Evolutionary conservation across 2,329 filamentous ascomycete genomes (phyloP).

Genomic region (Apiospora malaysiana): DNA sequence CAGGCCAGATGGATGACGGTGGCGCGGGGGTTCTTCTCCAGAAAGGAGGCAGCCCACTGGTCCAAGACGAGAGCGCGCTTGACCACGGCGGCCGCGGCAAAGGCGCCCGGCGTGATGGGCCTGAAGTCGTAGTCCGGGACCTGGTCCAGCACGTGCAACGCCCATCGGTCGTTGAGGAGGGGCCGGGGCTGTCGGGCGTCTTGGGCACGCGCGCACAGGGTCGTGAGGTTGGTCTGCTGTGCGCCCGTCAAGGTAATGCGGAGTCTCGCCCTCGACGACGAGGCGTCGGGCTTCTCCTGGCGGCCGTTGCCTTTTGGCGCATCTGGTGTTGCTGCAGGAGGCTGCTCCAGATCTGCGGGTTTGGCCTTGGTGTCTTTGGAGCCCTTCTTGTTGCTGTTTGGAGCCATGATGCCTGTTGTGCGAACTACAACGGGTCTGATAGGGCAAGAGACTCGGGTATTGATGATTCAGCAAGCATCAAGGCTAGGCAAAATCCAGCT

Average conservation of each 20-base stretch:
- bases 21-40: conserved; percentile 18
- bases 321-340: not conserved
- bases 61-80: conserved; percentile 4
- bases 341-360: not conserved
- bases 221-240: conserved; percentile 17
- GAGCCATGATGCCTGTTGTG: not conserved
- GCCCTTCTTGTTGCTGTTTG: not conserved
- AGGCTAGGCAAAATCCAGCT: too few relatives aligned
- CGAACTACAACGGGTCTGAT: too few relatives aligned
- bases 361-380: not conserved
- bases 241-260: conserved; percentile 9
- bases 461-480: too few relatives aligned
- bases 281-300: not conserved
- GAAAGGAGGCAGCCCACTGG: not conserved
- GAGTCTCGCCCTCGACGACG: not conserved
- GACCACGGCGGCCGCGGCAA: not conserved
- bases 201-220: conserved; percentile 12
- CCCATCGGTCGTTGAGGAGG: conserved; percentile 14
- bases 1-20: conserved; percentile 23
- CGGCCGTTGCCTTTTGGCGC: not conserved
- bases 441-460: too few relatives aligned
- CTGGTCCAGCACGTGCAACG: not conserved
- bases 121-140: conserved; percentile 18
- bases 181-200: conserved; percentile 13
- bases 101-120: not conserved